Evolutionary conservation across 1,284 basidiomycete genomes (phyloP).

Genomic region (Apiotrichum gracile): DNA sequence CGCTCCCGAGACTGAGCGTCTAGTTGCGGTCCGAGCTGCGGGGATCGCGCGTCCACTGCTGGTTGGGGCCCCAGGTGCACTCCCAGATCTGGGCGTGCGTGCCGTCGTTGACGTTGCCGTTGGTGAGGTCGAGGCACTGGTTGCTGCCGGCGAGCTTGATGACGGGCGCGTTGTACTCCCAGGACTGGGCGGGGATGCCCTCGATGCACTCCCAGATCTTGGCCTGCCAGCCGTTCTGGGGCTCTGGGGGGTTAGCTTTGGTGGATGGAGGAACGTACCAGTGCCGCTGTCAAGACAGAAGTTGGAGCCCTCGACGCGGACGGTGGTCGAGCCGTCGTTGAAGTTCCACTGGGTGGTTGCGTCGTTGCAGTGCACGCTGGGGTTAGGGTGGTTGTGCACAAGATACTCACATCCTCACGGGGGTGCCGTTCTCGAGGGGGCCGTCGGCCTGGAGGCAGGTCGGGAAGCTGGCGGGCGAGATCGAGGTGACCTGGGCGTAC

Average conservation of each 20-base stretch:
- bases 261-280: not conserved
- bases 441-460: slow-evolving; percentile 17
- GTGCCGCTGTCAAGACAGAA: slow-evolving; percentile 31
- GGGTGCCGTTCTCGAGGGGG: slow-evolving; percentile 18
- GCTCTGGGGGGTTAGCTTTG: not conserved
- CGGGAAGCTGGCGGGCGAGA: slow-evolving; percentile 12
- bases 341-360: slow-evolving; percentile 9
- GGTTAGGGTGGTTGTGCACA: not conserved
- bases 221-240: slow-evolving; percentile 16
- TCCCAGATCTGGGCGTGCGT: slow-evolving; percentile 17
- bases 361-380: slow-evolving; percentile 21
- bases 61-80: slow-evolving; percentile 22
- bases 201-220: slow-evolving; percentile 22
- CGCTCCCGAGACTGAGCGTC: no score
- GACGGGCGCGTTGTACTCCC: slow-evolving; percentile 23
- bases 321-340: slow-evolving; percentile 7
- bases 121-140: slow-evolving; percentile 30
- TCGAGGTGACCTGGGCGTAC: not conserved
- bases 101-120: slow-evolving; percentile 17
- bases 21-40: no score
- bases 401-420: slow-evolving; percentile 14
- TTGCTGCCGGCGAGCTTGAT: not conserved
- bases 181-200: slow-evolving; percentile 18
- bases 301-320: slow-evolving; percentile 26
- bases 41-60: no score